Evolutionary conservation across 2,329 filamentous ascomycete genomes (phyloP), one percentile per base, ranked within the genome.

Genomic region (Boeremia exigua): DNA sequence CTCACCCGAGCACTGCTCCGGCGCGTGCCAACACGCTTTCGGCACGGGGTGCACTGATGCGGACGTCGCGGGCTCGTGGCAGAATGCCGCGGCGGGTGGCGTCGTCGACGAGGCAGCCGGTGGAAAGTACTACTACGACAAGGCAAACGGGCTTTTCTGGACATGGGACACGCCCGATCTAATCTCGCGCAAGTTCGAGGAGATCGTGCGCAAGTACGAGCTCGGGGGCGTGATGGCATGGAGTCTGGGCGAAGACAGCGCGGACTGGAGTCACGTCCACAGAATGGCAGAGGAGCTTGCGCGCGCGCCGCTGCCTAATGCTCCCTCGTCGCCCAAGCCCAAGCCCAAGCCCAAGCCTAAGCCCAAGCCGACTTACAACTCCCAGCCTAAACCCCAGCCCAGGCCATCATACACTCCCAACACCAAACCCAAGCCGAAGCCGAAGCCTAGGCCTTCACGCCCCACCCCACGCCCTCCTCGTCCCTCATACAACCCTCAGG

Each of bases 151-250:
- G 49, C 70, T 88, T 28, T 92, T 89, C 82, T 92, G 89, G 89
- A 87, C 87, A 0, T 92, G 87, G 79, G 90, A 92, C 57, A 89
- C 86, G 0, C 79, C 82, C 0, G 78, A 80, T 7, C 79, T 86
- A 11, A 86, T 92, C 46, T 63, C 71, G 11, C 77, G 78, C 53
- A 92, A 92, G 76, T 85, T 91, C 54, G 75, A 80, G 3, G 71
- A 81, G 4, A 81, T 92, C 32, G 79, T 90, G 3, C 75, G 79
- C 28, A 77, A 78, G 29, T 81, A 82, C 67, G 73, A 77, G 1
- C 71, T 92, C 0, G 88, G 89, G 1, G 89, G 90, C 14, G 84
- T 90, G 4, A 91, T 92, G 81, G 88, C 88, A 0, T 92, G 88
- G 89, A 88, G 86, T 17, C 67, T 92, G 54, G 89, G 87, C 2